Percentiles rank a stretch among this genome's conserved stretches.
phyloP scores from a whole-genome alignment of 805 yeast species.

The Candida peoriensis region DNA sequence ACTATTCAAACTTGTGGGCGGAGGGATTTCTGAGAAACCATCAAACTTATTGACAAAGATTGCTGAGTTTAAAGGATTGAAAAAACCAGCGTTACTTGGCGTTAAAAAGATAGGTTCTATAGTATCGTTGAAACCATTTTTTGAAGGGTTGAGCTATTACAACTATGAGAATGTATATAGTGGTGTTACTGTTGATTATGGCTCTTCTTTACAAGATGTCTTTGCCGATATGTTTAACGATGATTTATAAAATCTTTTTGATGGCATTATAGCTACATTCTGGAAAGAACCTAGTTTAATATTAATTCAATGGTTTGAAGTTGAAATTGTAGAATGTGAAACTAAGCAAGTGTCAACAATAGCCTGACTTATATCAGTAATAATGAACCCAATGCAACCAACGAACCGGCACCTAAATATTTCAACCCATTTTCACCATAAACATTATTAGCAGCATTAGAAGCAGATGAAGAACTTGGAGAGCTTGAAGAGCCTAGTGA shows the following conservation, averaged over 20 bases:
- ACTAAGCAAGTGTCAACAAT: no score
- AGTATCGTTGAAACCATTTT: slow-evolving; percentile 53
- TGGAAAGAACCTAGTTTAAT: no score
- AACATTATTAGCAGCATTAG: no score
- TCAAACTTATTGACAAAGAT: slow-evolving; percentile 14
- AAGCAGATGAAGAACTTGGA: no score
- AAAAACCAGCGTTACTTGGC: slow-evolving; percentile 32
- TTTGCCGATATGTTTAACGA: slow-evolving; percentile 47
- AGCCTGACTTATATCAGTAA: no score
- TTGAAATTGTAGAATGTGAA: no score
- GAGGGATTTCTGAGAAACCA: slow-evolving; percentile 20
- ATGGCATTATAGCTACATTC: no score
- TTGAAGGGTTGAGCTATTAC: slow-evolving; percentile 57
- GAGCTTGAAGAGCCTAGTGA: no score
- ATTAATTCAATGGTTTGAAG: no score
- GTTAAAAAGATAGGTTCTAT: slow-evolving; percentile 35
- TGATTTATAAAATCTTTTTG: slow-evolving; percentile 69
- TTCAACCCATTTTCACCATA: no score
- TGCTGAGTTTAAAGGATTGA: slow-evolving; percentile 24
- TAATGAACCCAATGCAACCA: no score
- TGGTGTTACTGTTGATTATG: slow-evolving; percentile 36
- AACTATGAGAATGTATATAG: slow-evolving; percentile 65
- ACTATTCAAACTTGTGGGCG: slow-evolving; percentile 16
- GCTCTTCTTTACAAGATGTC: slow-evolving; percentile 50
- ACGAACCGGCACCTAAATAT: no score